These are phyloP conservation scores for Daldinia concentrica DNA, from an alignment of 495 filamentous ascomycete genomes.

Conservation along the genomic window DNA sequence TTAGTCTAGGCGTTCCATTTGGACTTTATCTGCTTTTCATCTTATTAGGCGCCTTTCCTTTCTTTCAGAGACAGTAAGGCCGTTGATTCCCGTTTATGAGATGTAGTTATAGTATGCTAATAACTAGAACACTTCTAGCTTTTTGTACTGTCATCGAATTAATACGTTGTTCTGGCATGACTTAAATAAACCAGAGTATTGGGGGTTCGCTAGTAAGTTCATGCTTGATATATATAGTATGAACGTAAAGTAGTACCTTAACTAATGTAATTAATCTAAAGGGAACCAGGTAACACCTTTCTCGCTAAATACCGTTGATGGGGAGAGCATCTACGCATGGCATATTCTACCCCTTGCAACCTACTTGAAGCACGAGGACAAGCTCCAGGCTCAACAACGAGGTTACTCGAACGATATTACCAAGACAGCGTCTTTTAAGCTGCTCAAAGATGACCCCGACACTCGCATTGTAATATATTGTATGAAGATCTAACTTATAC, in stretches of 20 bases:
- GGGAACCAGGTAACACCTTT: constrained; percentile 77
- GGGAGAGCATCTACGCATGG: constrained; percentile 72
- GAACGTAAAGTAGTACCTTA: not conserved
- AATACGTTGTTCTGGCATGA: constrained; percentile 75
- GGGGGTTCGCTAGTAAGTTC: constrained; percentile 80
- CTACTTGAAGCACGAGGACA: constrained; percentile 65
- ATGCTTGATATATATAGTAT: not conserved
- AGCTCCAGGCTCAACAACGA: constrained; percentile 58
- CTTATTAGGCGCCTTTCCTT: constrained; percentile 56
- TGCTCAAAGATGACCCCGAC: constrained; percentile 70
- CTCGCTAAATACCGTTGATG: constrained; percentile 64
- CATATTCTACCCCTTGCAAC: constrained; percentile 73
- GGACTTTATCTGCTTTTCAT: constrained; percentile 57
- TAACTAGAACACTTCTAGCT: constrained; percentile 54
- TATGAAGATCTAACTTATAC: constrained; percentile 31
- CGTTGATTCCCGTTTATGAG: constrained; percentile 3
- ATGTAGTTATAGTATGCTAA: constrained; percentile 19
- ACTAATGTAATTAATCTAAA: constrained; percentile 28
- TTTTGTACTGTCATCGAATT: constrained; percentile 79
- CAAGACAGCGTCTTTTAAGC: constrained; percentile 62
- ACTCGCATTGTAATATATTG: constrained; percentile 68
- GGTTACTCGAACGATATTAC: constrained; percentile 66
- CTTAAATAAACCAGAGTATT: constrained; percentile 74
- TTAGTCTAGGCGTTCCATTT: constrained; percentile 52
- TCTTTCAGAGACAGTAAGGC: constrained; percentile 68